Evolutionary conservation across 257 asterid genomes (phyloP).

Genomic region (Forsythia suspensa): DNA sequence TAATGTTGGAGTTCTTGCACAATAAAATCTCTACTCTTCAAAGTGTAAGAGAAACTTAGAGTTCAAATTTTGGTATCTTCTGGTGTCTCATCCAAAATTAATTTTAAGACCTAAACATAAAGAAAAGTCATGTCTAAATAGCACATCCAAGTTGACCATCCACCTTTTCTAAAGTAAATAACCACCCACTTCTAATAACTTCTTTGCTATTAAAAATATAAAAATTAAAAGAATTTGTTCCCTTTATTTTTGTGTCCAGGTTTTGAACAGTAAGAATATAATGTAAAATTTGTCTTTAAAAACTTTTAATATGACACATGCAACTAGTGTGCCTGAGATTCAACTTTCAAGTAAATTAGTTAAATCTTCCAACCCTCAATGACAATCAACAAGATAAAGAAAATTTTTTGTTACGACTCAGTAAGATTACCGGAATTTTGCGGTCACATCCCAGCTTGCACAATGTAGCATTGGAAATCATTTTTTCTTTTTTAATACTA

Average conservation of each 20-base stretch:
- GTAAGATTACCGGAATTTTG: constrained; percentile 59
- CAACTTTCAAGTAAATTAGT: not conserved
- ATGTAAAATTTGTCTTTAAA: no score
- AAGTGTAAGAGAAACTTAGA: not conserved
- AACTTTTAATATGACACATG: no score
- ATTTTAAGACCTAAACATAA: not conserved
- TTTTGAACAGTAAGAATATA: no score
- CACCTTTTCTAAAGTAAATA: not conserved
- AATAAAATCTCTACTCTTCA: not conserved
- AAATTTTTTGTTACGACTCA: not conserved
- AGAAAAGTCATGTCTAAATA: not conserved
- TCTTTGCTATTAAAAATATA: no score
- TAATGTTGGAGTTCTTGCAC: not conserved
- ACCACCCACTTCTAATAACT: no score
- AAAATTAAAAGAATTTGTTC: no score
- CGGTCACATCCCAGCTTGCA: constrained; percentile 72
- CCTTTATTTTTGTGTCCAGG: not conserved
- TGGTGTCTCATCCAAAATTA: not conserved
- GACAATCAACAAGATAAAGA: not conserved
- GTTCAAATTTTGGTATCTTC: not conserved
- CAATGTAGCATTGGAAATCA: constrained; percentile 57
- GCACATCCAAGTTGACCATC: not conserved
- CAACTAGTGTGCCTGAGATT: not conserved
- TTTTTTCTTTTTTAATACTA: constrained; percentile 43
- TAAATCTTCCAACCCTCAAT: no score